Base-by-base conservation (phyloP, 805 yeast genomes). In the Priceomyces carsonii region DNA sequence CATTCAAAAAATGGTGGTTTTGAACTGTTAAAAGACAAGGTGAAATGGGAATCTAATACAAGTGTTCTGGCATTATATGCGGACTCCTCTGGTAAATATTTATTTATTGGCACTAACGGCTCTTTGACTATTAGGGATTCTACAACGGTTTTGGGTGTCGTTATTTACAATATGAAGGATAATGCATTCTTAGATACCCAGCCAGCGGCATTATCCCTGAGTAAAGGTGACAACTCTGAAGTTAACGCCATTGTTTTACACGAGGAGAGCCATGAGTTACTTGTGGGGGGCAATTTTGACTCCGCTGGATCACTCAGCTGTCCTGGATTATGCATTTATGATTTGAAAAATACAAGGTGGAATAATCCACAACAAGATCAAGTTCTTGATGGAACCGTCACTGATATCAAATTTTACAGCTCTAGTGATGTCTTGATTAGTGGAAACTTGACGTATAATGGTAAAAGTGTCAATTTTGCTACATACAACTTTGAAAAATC, bases 211-310 rank as follows among this genome's bases (percentile, higher is more conserved):
- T 53, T 79, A 16, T 55, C 73, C 2, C 55, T 66, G 8, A 59
- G 63, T 4, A 60, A 64, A n/a, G 50, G 55, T 6, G 65, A 66
- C 9, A 55, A 76, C 1, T 55, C 66, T 14, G 29, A 42, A 8
- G 60, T 69, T n/a, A 66, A 61, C 36, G 46, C 69, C 4, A 47
- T 69, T 35, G 70, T 55, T 4, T 51, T 55, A 22, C 57, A 59
- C 39, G 69, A 63, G 28, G 48, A 51, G 17, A 52, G 46, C 5
- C 44, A 51, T n/a, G 46, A 52, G 33, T 59, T 88, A 18, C 66
- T 81, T 19, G 85, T 85, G 8, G 95, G 85, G 25, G 96, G 97
- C 16, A 67, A 73, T 27, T 88, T 85, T 53, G 72, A 69, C 14
- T 54, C 66, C 14, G 80, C 85, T 2, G 81, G 83, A 0, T 62